phyloP scores from a whole-genome alignment of 176 grass and related monocot species.

The Olyra latifolia region DNA sequence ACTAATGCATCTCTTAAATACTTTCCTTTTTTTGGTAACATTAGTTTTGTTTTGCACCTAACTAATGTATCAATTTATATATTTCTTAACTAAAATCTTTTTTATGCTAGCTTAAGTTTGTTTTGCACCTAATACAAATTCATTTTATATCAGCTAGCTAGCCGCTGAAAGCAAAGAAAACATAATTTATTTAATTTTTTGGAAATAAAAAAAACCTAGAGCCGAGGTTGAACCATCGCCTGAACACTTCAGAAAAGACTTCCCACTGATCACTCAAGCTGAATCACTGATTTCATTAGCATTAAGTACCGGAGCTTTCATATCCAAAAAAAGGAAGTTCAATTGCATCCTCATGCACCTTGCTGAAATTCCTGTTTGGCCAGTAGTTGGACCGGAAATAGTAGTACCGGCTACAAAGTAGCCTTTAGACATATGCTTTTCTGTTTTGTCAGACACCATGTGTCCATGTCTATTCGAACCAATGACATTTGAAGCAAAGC shows the following conservation, averaged over 20 bases:
- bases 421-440: neutral
- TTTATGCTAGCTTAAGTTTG: neutral
- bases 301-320: neutral
- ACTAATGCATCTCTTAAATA: neutral
- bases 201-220: neutral
- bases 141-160: neutral
- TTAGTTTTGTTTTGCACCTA: neutral
- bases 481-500: neutral
- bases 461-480: neutral
- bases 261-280: neutral
- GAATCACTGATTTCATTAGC: neutral
- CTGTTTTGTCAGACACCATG: neutral
- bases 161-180: neutral
- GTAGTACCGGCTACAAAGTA: neutral
- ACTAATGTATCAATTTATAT: neutral
- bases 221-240: neutral
- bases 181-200: neutral
- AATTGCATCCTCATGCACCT: neutral
- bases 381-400: neutral
- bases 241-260: neutral
- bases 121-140: neutral
- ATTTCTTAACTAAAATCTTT: neutral
- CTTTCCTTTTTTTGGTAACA: neutral
- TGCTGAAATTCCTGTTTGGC: neutral
- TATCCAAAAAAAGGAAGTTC: neutral